Evolutionary conservation across 148 eudicot species (phyloP).

Genomic region (Simmondsia chinensis): DNA sequence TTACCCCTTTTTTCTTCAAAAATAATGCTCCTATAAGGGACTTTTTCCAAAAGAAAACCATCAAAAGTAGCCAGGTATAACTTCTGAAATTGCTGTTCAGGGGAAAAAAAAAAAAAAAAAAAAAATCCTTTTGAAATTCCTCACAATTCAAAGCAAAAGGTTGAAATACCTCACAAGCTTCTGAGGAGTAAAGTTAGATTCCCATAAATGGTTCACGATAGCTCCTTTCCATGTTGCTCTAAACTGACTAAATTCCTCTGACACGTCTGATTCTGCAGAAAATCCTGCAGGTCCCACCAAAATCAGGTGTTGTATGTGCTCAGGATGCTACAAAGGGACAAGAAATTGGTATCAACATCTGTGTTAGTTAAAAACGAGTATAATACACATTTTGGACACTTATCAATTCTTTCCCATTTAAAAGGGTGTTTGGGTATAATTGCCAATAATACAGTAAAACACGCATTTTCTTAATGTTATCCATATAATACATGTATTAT

Average conservation of each 20-base stretch:
- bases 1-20: too few species aligned
- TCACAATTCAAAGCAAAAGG: neutral
- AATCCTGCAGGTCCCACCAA: constrained; percentile 92
- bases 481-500: too few species aligned
- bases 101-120: neutral
- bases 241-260: constrained; percentile 55
- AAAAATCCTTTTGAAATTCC: neutral
- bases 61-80: too few species aligned
- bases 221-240: constrained; percentile 93
- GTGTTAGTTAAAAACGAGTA: too few species aligned
- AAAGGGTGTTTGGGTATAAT: too few species aligned
- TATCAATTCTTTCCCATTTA: too few species aligned
- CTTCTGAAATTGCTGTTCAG: neutral
- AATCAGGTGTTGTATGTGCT: constrained; percentile 82
- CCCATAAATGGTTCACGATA: constrained; percentile 84
- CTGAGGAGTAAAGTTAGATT: constrained; percentile 89
- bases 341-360: neutral
- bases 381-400: too few species aligned
- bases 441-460: too few species aligned
- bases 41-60: too few species aligned
- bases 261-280: constrained; percentile 55
- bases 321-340: constrained; percentile 61
- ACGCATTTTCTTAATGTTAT: too few species aligned
- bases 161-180: constrained; percentile 61
- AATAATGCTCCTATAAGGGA: too few species aligned